These are phyloP conservation scores for Lablab purpureus DNA, from an alignment of 306 rosid genomes.

Conservation along the genomic window DNA sequence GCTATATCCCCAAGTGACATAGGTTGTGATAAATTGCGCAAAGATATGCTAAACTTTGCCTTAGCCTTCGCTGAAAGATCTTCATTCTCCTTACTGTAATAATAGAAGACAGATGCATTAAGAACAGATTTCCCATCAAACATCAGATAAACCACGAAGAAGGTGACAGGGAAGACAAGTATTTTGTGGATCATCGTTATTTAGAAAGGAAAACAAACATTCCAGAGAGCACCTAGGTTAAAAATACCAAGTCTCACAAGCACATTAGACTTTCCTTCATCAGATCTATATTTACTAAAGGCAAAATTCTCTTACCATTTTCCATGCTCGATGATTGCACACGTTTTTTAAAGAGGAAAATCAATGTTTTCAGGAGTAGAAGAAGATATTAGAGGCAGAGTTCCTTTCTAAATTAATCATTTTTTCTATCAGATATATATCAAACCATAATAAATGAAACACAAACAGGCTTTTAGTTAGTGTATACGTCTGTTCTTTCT, in stretches of 20 bases:
- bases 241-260: background rate
- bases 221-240: background rate
- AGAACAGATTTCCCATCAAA: slow-evolving; percentile 14
- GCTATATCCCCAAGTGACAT: slow-evolving; percentile 84
- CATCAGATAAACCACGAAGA: background rate
- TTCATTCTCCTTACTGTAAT: slow-evolving; percentile 73
- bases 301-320: background rate
- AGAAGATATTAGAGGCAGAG: background rate
- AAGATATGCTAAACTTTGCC: slow-evolving; percentile 77
- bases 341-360: background rate
- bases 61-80: slow-evolving; percentile 86
- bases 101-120: slow-evolving; percentile 31
- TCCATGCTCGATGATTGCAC: background rate
- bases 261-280: background rate
- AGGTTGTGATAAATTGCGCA: slow-evolving; percentile 81
- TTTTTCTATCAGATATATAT: background rate
- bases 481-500: background rate
- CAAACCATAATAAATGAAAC: slow-evolving; percentile 22
- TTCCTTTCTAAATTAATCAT: background rate
- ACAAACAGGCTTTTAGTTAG: background rate
- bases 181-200: background rate
- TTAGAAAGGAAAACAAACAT: background rate
- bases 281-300: background rate
- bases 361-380: background rate
- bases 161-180: background rate